A percentile compares a stretch with the other conserved stretches of the same genome.
Evolutionary conservation across 1,284 basidiomycete genomes (phyloP).

Genomic region (Athelia psychrophila): DNA sequence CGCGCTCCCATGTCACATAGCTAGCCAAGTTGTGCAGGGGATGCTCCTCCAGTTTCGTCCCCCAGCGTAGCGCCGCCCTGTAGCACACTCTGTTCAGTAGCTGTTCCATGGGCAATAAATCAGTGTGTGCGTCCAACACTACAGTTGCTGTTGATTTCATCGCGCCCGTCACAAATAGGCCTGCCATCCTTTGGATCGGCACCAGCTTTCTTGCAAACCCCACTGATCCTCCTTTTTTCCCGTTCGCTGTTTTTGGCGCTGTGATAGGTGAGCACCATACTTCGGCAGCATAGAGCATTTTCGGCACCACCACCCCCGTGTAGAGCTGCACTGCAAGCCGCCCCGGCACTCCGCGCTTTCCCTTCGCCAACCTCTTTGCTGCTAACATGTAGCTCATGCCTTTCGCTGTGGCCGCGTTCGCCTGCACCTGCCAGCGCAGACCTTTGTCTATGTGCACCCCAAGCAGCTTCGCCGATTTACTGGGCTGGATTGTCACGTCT

Average conservation of each 20-base stretch:
- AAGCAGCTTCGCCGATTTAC: constrained; percentile 18
- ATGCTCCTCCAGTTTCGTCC: constrained; percentile 7
- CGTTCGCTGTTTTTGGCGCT: background rate
- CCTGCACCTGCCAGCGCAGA: constrained; percentile 19
- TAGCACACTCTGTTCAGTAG: constrained; percentile 8
- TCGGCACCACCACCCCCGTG: constrained; percentile 16
- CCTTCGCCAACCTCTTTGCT: constrained; percentile 13
- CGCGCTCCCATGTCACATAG: too few relatives aligned
- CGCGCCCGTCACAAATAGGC: constrained; percentile 13
- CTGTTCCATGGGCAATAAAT: constrained; percentile 12
- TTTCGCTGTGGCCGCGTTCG: constrained; percentile 13
- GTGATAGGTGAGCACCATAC: constrained; percentile 16
- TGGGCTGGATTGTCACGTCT: background rate
- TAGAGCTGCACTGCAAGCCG: constrained; percentile 15
- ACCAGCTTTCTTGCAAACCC: constrained; percentile 7
- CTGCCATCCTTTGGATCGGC: constrained; percentile 12
- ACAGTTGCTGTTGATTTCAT: constrained; percentile 15
- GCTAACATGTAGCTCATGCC: constrained; percentile 12
- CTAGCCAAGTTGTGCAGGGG: constrained; percentile 4
- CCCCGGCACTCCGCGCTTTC: constrained; percentile 6
- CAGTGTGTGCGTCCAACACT: constrained; percentile 12
- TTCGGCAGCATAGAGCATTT: constrained; percentile 26
- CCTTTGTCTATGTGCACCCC: constrained; percentile 21
- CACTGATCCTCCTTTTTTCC: constrained; percentile 9
- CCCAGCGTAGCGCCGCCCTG: constrained; percentile 4